Evolutionary conservation across 2,329 filamentous ascomycete genomes (phyloP).

Genomic region (Aureobasidium lini): DNA sequence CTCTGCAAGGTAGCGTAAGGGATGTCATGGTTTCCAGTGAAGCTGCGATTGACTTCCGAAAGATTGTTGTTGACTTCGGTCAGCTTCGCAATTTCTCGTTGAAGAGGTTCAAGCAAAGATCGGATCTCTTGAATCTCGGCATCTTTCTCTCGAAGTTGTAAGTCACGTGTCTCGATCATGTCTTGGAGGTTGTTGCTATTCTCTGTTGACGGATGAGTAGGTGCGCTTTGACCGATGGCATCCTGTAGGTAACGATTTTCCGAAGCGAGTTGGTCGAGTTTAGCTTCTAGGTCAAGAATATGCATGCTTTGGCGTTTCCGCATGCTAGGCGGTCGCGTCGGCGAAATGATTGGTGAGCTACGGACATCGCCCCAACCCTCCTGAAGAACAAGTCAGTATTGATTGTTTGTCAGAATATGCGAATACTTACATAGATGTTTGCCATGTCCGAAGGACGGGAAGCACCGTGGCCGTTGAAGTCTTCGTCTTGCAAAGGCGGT

Average conservation of each 20-base stretch:
- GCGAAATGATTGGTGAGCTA: conserved; percentile 74
- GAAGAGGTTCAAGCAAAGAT: conserved; percentile 69
- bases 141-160: conserved; percentile 71
- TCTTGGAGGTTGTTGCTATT: conserved; percentile 42
- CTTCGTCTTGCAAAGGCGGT: conserved; percentile 54
- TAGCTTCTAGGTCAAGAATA: conserved; percentile 76
- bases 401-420: conserved; percentile 14
- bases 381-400: conserved; percentile 42
- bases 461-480: conserved; percentile 52
- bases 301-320: conserved; percentile 97
- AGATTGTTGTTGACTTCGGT: conserved; percentile 77
- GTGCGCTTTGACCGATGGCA: conserved; percentile 33
- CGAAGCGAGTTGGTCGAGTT: conserved; percentile 72
- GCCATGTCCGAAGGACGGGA: conserved; percentile 78
- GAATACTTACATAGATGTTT: conserved; percentile 79
- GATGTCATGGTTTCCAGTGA: conserved; percentile 67
- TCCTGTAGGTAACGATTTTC: conserved; percentile 78
- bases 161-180: conserved; percentile 56
- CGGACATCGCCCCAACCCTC: conserved; percentile 91
- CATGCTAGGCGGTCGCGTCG: conserved; percentile 89
- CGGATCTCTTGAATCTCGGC: conserved; percentile 77
- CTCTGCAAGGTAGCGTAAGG: conserved; percentile 61
- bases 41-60: conserved; percentile 65
- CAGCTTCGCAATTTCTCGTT: conserved; percentile 72
- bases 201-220: conserved; percentile 47